phyloP scores from a whole-genome alignment of 1,284 basidiomycete genomes.

The Malassezia caprae region DNA sequence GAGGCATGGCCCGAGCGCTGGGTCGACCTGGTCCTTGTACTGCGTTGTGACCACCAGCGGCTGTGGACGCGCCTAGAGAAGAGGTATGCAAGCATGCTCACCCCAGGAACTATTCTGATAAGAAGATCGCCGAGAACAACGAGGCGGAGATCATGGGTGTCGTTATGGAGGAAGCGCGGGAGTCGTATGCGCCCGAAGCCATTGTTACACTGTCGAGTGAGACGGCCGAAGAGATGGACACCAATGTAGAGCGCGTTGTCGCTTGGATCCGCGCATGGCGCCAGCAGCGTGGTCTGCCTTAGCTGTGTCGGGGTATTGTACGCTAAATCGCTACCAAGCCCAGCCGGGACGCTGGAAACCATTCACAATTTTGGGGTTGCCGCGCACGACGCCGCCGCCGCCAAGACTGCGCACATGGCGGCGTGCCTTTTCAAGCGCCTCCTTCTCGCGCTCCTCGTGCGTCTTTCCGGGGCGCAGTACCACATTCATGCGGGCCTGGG shows the following conservation, averaged over 20 bases:
- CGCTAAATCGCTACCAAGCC: conserved; percentile 25
- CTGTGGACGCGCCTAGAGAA: conserved; percentile 91
- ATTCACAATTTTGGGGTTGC: conserved; percentile 31
- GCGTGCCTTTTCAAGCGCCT: conserved; percentile 60
- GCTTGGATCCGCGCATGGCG: conserved; percentile 75
- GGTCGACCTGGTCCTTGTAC: conserved; percentile 90
- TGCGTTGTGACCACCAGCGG: conserved; percentile 74
- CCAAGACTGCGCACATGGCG: conserved; percentile 69
- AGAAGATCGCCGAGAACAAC: conserved; percentile 97
- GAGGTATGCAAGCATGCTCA: conserved; percentile 54
- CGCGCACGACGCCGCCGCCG: conserved; percentile 47
- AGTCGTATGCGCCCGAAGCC: conserved; percentile 72
- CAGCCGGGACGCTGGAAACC: conserved; percentile 41
- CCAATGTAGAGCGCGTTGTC: conserved; percentile 72
- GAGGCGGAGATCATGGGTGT: conserved; percentile 97
- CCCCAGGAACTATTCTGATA: conserved; percentile 67
- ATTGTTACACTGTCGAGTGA: conserved; percentile 78
- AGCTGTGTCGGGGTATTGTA: not conserved
- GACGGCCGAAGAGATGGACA: conserved; percentile 67
- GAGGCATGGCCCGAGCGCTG: conserved; percentile 90
- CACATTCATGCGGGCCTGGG: conserved; percentile 66
- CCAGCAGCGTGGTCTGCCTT: conserved; percentile 51
- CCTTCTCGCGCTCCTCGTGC: conserved; percentile 59
- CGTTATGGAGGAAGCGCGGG: conserved; percentile 74
- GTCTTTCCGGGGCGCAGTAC: conserved; percentile 75